phyloP scores from a whole-genome alignment of 2,329 filamentous ascomycete genomes.

The Talaromyces sp. region DNA sequence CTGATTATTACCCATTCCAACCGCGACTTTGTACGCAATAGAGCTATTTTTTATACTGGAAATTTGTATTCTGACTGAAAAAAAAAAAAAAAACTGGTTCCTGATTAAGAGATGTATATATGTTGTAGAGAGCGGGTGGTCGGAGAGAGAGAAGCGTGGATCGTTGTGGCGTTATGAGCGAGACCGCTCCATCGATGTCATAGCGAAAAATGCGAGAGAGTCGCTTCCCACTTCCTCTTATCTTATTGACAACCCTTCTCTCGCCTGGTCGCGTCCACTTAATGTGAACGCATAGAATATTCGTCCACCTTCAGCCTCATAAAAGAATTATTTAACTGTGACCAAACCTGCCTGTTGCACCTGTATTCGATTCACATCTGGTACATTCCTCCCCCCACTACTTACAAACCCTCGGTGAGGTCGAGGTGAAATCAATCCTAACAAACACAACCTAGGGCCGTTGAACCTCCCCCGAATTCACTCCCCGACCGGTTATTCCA shows the following conservation, averaged over 20 bases:
- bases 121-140: neutral
- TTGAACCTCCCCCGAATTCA: neutral
- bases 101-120: neutral
- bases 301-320: neutral
- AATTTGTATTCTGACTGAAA: constrained; percentile 25
- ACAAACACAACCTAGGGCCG: neutral
- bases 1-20: constrained; percentile 27
- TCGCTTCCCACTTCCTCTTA: neutral
- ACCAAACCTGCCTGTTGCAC: neutral
- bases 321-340: neutral
- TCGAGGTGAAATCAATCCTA: neutral
- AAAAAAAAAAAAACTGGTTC: too few species aligned
- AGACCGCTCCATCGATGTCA: constrained; percentile 31
- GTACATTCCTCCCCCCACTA: constrained; percentile 19
- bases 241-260: neutral
- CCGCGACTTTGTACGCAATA: constrained; percentile 28
- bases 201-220: constrained; percentile 19
- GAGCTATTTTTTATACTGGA: constrained; percentile 18
- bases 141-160: constrained; percentile 10
- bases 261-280: neutral
- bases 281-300: neutral
- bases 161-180: constrained; percentile 25
- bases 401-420: constrained; percentile 18
- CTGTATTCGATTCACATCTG: constrained; percentile 23
- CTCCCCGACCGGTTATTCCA: neutral